These are phyloP conservation scores for Trichosporon asahii DNA, from an alignment of 1,284 basidiomycete genomes.

Conservation along the genomic window DNA sequence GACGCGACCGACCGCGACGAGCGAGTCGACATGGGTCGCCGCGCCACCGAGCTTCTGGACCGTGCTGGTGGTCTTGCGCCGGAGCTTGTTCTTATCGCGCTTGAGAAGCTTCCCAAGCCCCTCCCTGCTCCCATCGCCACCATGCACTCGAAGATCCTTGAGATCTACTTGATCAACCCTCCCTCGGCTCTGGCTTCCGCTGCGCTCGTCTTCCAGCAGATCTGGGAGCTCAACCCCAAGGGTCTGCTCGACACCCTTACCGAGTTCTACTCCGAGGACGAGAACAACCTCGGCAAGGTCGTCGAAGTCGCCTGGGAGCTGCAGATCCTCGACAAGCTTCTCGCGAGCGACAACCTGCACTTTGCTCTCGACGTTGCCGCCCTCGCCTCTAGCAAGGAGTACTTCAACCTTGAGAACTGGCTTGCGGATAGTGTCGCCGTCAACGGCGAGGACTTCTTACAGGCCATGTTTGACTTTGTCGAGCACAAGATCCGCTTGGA, in stretches of 20 bases:
- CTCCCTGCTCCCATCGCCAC: conserved; percentile 85
- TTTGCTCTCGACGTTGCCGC: conserved; percentile 91
- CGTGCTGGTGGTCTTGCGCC: conserved; percentile 78
- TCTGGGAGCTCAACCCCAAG: conserved; percentile 84
- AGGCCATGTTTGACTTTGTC: conserved; percentile 79
- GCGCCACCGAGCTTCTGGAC: conserved; percentile 83
- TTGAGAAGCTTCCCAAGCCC: conserved; percentile 80
- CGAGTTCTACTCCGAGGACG: conserved; percentile 87
- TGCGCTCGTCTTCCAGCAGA: conserved; percentile 91
- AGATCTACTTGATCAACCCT: conserved; percentile 68
- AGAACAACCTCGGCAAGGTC: conserved; percentile 88
- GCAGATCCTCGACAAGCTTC: conserved; percentile 81
- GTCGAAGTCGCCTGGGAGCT: conserved; percentile 93
- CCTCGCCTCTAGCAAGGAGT: conserved; percentile 85
- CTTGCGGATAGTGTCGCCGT: conserved; percentile 76
- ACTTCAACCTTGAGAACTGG: conserved; percentile 95
- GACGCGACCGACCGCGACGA: conserved; percentile 61
- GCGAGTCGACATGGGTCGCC: conserved; percentile 64
- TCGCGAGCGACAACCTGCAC: conserved; percentile 80
- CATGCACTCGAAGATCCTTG: conserved; percentile 78
- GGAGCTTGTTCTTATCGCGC: conserved; percentile 88
- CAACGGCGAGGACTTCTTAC: conserved; percentile 81
- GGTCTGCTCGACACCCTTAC: conserved; percentile 83
- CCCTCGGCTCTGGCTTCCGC: conserved; percentile 81
- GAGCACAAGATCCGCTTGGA: conserved; percentile 89